A percentile compares a stretch with the other conserved stretches of the same genome.
These are phyloP conservation scores for Castanospermum australe DNA, from an alignment of 306 rosid genomes.

Conservation along the genomic window DNA sequence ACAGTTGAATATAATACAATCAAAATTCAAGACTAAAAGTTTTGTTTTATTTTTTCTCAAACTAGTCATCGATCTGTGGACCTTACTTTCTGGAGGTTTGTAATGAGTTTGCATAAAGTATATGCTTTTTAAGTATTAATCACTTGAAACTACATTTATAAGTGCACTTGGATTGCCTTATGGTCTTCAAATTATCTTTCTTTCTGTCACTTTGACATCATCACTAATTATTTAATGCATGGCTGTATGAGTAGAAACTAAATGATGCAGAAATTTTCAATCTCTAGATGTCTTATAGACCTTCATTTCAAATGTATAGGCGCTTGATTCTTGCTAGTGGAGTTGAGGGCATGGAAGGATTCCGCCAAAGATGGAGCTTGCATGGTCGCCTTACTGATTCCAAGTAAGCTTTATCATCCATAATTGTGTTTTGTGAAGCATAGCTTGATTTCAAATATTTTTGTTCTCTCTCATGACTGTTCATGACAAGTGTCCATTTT, in stretches of 20 bases:
- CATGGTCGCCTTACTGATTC: conserved; percentile 88
- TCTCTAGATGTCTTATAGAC: neutral
- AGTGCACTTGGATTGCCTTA: neutral
- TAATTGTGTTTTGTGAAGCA: conserved; percentile 22
- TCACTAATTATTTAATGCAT: neutral
- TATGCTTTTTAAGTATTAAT: neutral
- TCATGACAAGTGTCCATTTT: neutral
- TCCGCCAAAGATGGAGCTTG: conserved; percentile 92
- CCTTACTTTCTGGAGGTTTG: conserved; percentile 7
- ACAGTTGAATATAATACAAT: neutral
- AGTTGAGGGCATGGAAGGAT: conserved; percentile 78
- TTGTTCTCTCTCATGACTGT: neutral
- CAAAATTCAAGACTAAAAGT: neutral
- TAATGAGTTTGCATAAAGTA: neutral
- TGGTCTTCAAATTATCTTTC: neutral
- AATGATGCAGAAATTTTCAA: neutral
- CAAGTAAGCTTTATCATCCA: conserved; percentile 51
- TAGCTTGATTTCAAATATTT: neutral
- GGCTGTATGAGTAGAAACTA: conserved; percentile 6
- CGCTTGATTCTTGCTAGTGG: conserved; percentile 96
- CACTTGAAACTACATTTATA: neutral
- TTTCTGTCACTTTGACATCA: neutral
- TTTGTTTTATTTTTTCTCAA: neutral
- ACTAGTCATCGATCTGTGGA: neutral
- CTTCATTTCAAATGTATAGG: conserved; percentile 47